Conservation (phyloP, 2,329 filamentous ascomycete genomes). For the Claviceps fusiformis region DNA sequence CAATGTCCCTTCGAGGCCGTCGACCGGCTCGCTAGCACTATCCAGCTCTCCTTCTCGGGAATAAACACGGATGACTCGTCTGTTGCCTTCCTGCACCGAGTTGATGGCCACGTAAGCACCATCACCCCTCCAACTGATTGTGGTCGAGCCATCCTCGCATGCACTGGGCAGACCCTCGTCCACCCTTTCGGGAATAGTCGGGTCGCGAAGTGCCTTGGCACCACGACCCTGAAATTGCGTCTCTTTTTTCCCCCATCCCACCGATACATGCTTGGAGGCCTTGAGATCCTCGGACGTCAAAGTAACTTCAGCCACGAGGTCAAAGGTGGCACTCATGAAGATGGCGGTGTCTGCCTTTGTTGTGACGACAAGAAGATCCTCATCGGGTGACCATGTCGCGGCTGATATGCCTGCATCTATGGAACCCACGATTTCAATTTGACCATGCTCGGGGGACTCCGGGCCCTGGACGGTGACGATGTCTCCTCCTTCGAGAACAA, state of each 20-base stretch:
- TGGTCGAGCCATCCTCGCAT: slow-evolving; percentile 56
- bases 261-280: slow-evolving; percentile 84
- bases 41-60: slow-evolving; percentile 82
- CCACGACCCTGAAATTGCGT: slow-evolving; percentile 93
- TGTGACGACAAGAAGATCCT: slow-evolving; percentile 73
- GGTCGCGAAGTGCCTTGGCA: slow-evolving; percentile 75
- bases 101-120: slow-evolving; percentile 84
- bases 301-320: slow-evolving; percentile 62
- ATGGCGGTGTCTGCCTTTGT: slow-evolving; percentile 69
- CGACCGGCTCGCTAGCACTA: slow-evolving; percentile 87
- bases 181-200: slow-evolving; percentile 84
- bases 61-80: slow-evolving; percentile 79
- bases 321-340: slow-evolving; percentile 87
- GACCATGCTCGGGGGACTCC: slow-evolving; percentile 35
- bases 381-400: slow-evolving; percentile 88
- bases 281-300: slow-evolving; percentile 67
- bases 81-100: slow-evolving; percentile 51
- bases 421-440: slow-evolving; percentile 89
- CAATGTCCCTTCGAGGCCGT: slow-evolving; percentile 72
- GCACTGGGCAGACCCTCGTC: slow-evolving; percentile 68
- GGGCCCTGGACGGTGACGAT: slow-evolving; percentile 71
- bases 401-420: slow-evolving; percentile 85
- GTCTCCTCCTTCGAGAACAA: slow-evolving; percentile 82
- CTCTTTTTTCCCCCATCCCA: slow-evolving; percentile 96
- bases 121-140: slow-evolving; percentile 88